A percentile compares a stretch with the other conserved stretches of the same genome.
Conservation (phyloP, 257 asterid species). For the Solanum chmielewskii region DNA sequence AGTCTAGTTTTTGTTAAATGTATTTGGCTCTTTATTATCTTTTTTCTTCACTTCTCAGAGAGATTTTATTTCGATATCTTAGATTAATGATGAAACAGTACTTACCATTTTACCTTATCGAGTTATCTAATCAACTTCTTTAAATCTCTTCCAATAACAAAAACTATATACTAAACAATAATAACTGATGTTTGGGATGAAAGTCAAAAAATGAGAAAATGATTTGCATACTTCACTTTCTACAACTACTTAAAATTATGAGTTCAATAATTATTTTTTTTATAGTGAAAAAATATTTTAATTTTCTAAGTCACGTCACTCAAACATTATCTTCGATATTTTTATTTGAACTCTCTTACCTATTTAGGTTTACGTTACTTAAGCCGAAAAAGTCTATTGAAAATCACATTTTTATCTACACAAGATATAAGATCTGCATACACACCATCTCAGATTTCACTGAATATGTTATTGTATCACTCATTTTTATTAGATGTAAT, state of each 20-base stretch:
- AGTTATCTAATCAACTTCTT: too few relatives aligned
- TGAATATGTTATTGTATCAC: background rate
- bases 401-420: rapidly evolving
- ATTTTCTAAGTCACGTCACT: background rate
- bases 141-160: background rate
- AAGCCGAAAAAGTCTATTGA: rapidly evolving
- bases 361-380: background rate
- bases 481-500: background rate
- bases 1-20: background rate
- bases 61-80: too few relatives aligned
- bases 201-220: background rate
- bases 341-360: background rate
- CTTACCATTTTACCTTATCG: too few relatives aligned
- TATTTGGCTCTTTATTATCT: background rate
- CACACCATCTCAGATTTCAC: background rate
- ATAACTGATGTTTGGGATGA: background rate
- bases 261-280: background rate
- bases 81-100: background rate
- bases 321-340: background rate
- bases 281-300: background rate
- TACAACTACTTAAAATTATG: background rate
- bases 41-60: background rate
- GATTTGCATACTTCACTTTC: background rate
- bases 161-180: background rate
- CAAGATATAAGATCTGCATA: rapidly evolving